Conservation (phyloP, 352 stramenopile genomes). For the Pythium folliculosum region DNA sequence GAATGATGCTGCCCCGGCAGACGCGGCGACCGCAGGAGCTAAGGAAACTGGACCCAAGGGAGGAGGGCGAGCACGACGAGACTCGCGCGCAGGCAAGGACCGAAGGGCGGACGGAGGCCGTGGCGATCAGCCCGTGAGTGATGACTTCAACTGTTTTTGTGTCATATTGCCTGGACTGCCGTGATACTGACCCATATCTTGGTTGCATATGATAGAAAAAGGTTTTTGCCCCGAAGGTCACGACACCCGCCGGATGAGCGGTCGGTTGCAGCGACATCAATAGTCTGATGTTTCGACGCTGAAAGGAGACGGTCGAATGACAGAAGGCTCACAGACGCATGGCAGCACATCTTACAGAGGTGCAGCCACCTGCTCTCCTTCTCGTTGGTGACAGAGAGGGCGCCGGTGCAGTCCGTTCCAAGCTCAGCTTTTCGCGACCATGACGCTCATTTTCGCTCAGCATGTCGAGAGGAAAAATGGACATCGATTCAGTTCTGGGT, state of each 20-base stretch:
- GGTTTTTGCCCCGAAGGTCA: slow-evolving; percentile 61
- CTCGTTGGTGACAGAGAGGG: neutral
- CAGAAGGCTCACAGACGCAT: neutral
- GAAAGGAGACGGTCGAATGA: neutral
- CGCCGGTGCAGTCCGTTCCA: neutral
- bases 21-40: neutral
- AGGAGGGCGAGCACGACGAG: slow-evolving; percentile 6
- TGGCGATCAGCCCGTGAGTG: slow-evolving; percentile 23
- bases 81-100: slow-evolving; percentile 13
- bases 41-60: slow-evolving; percentile 10
- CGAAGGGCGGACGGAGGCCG: slow-evolving; percentile 12
- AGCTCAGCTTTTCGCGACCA: neutral
- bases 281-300: slow-evolving; percentile 1
- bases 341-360: neutral
- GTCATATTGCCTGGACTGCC: too few species aligned
- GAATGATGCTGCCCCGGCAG: neutral
- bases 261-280: neutral
- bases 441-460: neutral
- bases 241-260: slow-evolving; percentile 34
- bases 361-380: neutral
- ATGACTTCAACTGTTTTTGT: neutral
- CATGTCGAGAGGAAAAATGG: neutral
- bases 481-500: slow-evolving; percentile 2
- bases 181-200: neutral
- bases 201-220: slow-evolving; percentile 44